phyloP scores from a whole-genome alignment of 78 protist species.

The Dictyostelium brefeldianum region DNA sequence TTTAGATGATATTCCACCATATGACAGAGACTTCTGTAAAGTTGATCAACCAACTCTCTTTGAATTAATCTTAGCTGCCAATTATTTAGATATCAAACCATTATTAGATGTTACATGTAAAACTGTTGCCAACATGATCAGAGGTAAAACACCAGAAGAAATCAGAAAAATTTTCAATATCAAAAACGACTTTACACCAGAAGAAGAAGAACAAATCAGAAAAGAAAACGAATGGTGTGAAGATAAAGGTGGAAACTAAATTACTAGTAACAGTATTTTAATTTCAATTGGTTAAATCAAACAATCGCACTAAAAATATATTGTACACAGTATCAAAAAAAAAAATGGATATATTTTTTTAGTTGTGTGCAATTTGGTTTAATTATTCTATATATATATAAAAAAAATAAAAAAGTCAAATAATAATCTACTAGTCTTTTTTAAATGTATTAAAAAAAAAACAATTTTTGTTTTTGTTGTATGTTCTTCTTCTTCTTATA shows the following conservation, averaged over 20 bases:
- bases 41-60: slow-evolving; percentile 93
- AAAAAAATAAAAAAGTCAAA: too few relatives aligned
- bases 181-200: slow-evolving; percentile 95
- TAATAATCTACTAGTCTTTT: too few relatives aligned
- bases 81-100: slow-evolving; percentile 97
- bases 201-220: slow-evolving; percentile 97
- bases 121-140: slow-evolving; percentile 98
- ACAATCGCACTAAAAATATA: too few relatives aligned
- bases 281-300: too few relatives aligned
- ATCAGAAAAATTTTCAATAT: slow-evolving; percentile 95
- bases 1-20: slow-evolving; percentile 86
- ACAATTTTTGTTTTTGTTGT: too few relatives aligned
- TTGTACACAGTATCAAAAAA: neutral
- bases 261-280: neutral
- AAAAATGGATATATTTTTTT: neutral
- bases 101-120: slow-evolving; percentile 93
- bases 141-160: slow-evolving; percentile 96
- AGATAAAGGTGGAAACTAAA: slow-evolving; percentile 86
- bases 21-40: slow-evolving; percentile 88
- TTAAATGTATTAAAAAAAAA: too few relatives aligned
- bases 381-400: too few relatives aligned
- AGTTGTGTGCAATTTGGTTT: neutral
- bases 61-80: slow-evolving; percentile 96
- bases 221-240: slow-evolving; percentile 98
- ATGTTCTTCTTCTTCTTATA: too few relatives aligned